Percentiles rank a stretch among this genome's conserved stretches.
Evolutionary conservation across 164 flowering plant species (phyloP).

Genomic region (Santalum album): DNA sequence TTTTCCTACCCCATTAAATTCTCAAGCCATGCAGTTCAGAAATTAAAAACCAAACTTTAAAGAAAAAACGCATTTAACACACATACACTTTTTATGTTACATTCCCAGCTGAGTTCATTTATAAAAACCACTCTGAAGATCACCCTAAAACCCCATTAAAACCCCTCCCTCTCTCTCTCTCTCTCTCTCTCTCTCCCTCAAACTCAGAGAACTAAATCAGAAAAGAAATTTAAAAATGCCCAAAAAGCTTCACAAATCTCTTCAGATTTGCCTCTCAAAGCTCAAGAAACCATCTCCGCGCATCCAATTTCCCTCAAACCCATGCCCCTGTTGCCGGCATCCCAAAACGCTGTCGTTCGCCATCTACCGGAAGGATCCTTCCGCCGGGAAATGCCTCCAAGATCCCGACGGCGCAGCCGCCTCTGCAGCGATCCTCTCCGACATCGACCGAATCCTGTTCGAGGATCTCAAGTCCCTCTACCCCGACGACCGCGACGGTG

Average conservation of each 20-base stretch:
- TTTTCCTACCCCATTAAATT: too few species aligned
- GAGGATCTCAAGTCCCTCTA: slow-evolving; percentile 69
- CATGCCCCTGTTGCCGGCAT: slow-evolving; percentile 39
- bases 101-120: neutral
- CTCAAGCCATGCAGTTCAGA: too few species aligned
- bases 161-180: neutral
- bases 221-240: too few species aligned
- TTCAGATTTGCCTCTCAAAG: slow-evolving; percentile 46
- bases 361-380: slow-evolving; percentile 15
- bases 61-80: too few species aligned
- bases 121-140: neutral
- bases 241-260: slow-evolving; percentile 37
- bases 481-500: slow-evolving; percentile 14
- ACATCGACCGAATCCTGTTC: slow-evolving; percentile 48
- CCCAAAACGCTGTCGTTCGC: slow-evolving; percentile 56
- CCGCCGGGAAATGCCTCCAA: too few species aligned
- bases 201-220: neutral
- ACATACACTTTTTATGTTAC: too few species aligned
- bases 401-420: neutral
- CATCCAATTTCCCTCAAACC: too few species aligned
- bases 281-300: slow-evolving; percentile 27
- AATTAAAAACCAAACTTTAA: too few species aligned
- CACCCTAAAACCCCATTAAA: neutral
- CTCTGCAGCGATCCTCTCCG: slow-evolving; percentile 51
- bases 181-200: neutral